Evolutionary conservation across 306 rosid species (phyloP).

Genomic region (Pyrus communis): DNA sequence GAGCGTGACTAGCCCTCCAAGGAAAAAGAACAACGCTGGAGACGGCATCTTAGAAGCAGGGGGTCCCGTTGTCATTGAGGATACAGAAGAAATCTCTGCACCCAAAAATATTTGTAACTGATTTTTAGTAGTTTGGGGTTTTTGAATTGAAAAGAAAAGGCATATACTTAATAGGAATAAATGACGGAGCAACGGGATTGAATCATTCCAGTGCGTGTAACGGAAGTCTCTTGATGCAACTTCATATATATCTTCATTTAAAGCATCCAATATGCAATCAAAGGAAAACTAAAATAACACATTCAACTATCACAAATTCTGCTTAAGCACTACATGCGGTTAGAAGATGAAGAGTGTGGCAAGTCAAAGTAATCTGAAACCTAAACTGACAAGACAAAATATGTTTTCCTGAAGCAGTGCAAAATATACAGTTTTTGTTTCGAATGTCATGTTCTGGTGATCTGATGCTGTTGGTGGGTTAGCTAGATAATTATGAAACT

Average conservation of each 20-base stretch:
- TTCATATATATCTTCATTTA: not conserved
- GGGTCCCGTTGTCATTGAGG: constrained; percentile 14
- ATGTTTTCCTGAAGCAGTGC: no score
- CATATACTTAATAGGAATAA: not conserved
- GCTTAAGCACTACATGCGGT: no score
- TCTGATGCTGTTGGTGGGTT: not conserved
- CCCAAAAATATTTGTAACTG: not conserved
- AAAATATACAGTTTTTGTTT: no score
- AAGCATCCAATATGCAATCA: not conserved
- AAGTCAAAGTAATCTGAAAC: no score
- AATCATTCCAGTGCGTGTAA: not conserved
- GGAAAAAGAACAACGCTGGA: constrained; percentile 44
- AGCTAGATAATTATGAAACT: not conserved
- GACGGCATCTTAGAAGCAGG: not conserved
- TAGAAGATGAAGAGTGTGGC: no score
- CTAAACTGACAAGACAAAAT: no score
- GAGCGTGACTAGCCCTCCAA: constrained; percentile 51
- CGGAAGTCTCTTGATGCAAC: not conserved
- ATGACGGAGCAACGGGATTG: not conserved
- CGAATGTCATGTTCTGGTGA: not conserved
- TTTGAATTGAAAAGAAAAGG: not conserved
- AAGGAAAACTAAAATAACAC: not conserved
- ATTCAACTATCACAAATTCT: not conserved
- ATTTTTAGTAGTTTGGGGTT: not conserved
- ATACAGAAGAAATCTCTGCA: constrained; percentile 31